Base-by-base conservation (phyloP, 768 basidiomycete species). In the Lactarius indigo region DNA sequence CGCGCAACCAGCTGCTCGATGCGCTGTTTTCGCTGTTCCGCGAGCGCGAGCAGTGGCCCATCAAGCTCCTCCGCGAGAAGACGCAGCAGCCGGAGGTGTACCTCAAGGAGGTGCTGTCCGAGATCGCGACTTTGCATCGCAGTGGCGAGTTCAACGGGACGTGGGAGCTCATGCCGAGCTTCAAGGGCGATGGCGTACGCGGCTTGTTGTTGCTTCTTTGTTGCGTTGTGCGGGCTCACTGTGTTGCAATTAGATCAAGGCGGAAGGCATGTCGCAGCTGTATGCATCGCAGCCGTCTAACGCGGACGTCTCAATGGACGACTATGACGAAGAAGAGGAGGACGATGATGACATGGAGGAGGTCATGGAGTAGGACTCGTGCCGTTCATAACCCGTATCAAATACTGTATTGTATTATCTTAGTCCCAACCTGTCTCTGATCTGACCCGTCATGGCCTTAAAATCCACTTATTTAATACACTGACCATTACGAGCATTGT, bases 1-100 rank as follows among this genome's bases (percentile, higher is more conserved):
- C 93, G 7, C 83, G 89, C 63, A 90, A 94, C 78, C 90, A 96
- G 73, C 84, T 97, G 9, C 82, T 94, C 75, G 93, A 97, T 75
- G 78, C 89, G 63, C 82, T 97, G 50, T 96, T 96, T 77, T 71
- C 78, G 2, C 80, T 88, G 7, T 98, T 96, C 81, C 83, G 85
- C 66, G 87, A 93, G 67, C 83, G 83, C 54, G 84, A 88, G n/a
- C 87, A 86, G 59, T 98, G 94, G 94, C 81, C 85, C 65, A 87
- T 94, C 75, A 88, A 88, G 69, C 79, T 84, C 2, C 78, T 94
- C 62, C 85, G 91, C 52, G 89, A 92, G 72, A 85, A 84, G 68
- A 91, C 91, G 0, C 88, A 92, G 74, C 93, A 96, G 74, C 92
- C 93, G 1, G 91, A 93, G 75, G 86, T 81, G 13, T 95, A 92